Conservation (phyloP, 805 yeast species). For the Saturnispora mendoncae region DNA sequence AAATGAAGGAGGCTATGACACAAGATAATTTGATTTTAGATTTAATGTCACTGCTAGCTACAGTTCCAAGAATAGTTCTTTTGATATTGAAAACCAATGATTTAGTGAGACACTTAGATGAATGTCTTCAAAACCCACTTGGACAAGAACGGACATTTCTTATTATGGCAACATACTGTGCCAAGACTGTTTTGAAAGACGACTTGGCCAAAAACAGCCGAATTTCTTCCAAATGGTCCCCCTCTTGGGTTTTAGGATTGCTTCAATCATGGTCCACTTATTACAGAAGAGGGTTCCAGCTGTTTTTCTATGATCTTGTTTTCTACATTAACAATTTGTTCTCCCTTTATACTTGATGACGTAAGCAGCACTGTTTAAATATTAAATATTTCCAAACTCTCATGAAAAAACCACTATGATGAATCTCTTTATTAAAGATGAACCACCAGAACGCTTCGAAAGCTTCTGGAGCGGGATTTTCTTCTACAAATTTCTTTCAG, state of each 20-base stretch:
- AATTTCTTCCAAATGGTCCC: constrained; percentile 14
- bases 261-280: constrained; percentile 27
- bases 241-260: constrained; percentile 22
- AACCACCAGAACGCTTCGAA: constrained; percentile 5
- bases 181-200: constrained; percentile 68
- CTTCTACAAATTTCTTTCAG: not conserved
- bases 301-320: constrained; percentile 28
- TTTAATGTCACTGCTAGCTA: constrained; percentile 68
- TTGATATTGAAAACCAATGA: constrained; percentile 91
- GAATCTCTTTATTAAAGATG: not conserved
- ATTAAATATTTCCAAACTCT: not conserved
- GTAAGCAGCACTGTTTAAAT: not conserved
- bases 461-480: not conserved
- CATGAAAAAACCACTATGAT: not conserved
- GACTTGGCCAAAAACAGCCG: constrained; percentile 20
- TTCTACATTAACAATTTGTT: constrained; percentile 12
- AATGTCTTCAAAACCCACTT: constrained; percentile 65
- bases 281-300: constrained; percentile 26
- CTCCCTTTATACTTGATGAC: constrained; percentile 1
- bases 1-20: constrained; percentile 58
- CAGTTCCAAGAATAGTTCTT: constrained; percentile 78
- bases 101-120: constrained; percentile 82
- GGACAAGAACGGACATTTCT: constrained; percentile 84
- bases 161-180: constrained; percentile 86
- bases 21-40: constrained; percentile 58